Percentiles rank a stretch among this genome's conserved stretches.
Evolutionary conservation across 2,329 filamentous ascomycete species (phyloP).

Genomic region (Xylariaceae sp.): DNA sequence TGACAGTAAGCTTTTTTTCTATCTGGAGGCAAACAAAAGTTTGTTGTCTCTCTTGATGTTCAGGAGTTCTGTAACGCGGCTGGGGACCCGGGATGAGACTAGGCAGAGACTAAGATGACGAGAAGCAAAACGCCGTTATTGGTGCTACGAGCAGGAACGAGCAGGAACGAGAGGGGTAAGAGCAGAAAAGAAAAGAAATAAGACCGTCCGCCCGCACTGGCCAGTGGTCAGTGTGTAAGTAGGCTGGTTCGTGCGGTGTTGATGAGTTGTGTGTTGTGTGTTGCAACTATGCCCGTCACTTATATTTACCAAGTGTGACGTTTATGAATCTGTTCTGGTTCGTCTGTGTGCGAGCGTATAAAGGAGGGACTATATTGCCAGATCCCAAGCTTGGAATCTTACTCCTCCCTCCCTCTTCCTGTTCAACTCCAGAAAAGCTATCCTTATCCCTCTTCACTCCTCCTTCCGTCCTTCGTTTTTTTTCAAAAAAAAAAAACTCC

Average conservation of each 20-base stretch:
- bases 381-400: not conserved
- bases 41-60: not conserved
- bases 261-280: not conserved
- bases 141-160: conserved; percentile 11
- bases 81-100: not conserved
- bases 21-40: conserved; percentile 19
- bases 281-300: not conserved
- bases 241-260: not conserved
- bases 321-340: not conserved
- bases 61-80: not conserved
- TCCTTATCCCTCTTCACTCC: not conserved
- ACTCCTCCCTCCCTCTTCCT: not conserved
- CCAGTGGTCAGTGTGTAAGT: not conserved
- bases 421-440: not conserved
- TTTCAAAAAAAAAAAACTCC: not conserved
- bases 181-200: no score
- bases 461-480: not conserved
- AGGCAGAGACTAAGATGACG: conserved; percentile 1
- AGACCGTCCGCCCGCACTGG: no score
- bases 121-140: conserved; percentile 12
- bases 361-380: not conserved
- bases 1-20: conserved; percentile 16
- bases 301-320: not conserved
- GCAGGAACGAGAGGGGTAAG: no score
- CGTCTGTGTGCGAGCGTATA: conserved; percentile 1